Percentiles rank a stretch among this genome's conserved stretches.
Evolutionary conservation across 1,284 basidiomycete species (phyloP).

Genomic region (Ganoderma boninense): DNA sequence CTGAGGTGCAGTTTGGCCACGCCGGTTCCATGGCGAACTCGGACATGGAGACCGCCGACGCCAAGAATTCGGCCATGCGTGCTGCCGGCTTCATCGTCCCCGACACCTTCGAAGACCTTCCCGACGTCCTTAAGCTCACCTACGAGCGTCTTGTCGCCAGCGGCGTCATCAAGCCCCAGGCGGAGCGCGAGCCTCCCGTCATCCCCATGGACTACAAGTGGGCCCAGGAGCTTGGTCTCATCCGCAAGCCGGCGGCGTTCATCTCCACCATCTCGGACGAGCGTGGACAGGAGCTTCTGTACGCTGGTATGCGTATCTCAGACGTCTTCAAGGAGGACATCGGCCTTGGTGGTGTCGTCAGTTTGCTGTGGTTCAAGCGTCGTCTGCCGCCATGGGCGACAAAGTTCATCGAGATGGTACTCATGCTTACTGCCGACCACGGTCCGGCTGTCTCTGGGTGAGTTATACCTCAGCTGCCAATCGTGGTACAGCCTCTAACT

Average conservation of each 20-base stretch:
- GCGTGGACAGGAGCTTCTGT: constrained; percentile 97
- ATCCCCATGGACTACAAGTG: constrained; percentile 99
- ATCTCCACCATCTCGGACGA: constrained; percentile 99
- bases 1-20: constrained; percentile 99
- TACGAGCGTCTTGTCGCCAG: constrained; percentile 85
- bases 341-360: constrained; percentile 96
- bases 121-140: constrained; percentile 82
- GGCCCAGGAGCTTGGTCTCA: constrained; percentile 98
- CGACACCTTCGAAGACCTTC: constrained; percentile 97
- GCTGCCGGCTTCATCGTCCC: constrained; percentile 97
- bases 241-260: constrained; percentile 98
- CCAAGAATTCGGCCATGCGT: constrained; percentile 97
- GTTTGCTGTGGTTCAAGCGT: constrained; percentile 98
- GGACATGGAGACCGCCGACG: constrained; percentile 95
- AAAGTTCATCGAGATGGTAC: constrained; percentile 99
- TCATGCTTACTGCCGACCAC: constrained; percentile 99
- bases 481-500: background rate
- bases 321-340: constrained; percentile 99
- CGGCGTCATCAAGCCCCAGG: constrained; percentile 77
- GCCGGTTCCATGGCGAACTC: constrained; percentile 99
- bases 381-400: constrained; percentile 86
- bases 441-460: constrained; percentile 92
- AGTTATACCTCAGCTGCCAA: constrained; percentile 18
- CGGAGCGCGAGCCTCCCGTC: constrained; percentile 90
- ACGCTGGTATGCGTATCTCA: constrained; percentile 99